phyloP scores from a whole-genome alignment of 1,284 basidiomycete genomes.

The Cutaneotrichosporon daszewskae region DNA sequence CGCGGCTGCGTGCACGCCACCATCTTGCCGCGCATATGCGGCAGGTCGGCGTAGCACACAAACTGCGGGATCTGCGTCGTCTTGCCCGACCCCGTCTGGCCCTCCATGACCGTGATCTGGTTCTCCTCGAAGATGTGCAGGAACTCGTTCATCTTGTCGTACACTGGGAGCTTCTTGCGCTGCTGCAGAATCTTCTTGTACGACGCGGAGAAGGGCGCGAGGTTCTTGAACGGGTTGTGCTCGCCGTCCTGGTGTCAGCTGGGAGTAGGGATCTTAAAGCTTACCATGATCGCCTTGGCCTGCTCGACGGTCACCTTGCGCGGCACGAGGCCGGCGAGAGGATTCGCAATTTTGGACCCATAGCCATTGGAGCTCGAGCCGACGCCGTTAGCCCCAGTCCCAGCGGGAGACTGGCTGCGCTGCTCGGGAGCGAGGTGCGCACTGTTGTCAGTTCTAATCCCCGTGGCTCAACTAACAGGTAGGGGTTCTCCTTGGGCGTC shows the following conservation, averaged over 20 bases:
- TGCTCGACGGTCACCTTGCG: conserved; percentile 68
- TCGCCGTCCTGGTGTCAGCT: conserved; percentile 61
- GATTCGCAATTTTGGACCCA: conserved; percentile 43
- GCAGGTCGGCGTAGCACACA: conserved; percentile 86
- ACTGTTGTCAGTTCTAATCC: conserved; percentile 10
- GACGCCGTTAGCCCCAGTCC: conserved; percentile 13
- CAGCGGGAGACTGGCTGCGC: conserved; percentile 3
- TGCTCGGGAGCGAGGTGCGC: conserved; percentile 22
- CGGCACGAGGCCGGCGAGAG: conserved; percentile 71
- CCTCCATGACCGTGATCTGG: conserved; percentile 93
- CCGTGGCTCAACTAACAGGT: conserved; percentile 24
- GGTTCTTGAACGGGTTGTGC: conserved; percentile 80
- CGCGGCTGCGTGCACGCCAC: conserved; percentile 97
- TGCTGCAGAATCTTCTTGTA: conserved; percentile 83
- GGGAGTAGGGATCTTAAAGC: conserved; percentile 23
- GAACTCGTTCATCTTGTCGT: conserved; percentile 87
- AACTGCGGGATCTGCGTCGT: conserved; percentile 99
- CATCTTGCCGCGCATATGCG: conserved; percentile 78
- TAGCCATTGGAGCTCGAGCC: conserved; percentile 6
- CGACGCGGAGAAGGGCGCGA: conserved; percentile 61
- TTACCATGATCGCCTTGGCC: conserved; percentile 66
- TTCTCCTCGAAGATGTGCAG: conserved; percentile 74
- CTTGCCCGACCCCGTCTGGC: conserved; percentile 97
- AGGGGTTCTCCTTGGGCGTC: conserved; percentile 37
- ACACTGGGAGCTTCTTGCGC: conserved; percentile 87